Evolutionary conservation across 1,284 basidiomycete genomes (phyloP), one percentile per base, ranked within the genome.

Genomic region (Boletellus sp.): DNA sequence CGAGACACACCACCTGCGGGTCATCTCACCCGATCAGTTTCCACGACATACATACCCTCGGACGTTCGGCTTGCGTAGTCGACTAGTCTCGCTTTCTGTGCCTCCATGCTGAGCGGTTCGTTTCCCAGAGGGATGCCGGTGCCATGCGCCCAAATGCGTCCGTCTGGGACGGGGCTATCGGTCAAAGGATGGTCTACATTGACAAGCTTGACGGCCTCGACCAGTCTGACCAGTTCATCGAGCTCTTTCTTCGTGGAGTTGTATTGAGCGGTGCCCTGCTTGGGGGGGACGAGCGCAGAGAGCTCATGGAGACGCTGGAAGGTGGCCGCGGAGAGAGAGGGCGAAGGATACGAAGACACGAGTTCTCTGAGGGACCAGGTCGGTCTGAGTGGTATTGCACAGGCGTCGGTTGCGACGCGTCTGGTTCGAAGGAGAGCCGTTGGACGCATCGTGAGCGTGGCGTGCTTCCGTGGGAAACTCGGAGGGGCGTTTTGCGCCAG

Each of bases 331-430:
- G 80, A 72, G 42, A 90, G 69, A 2, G 69, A 70, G 8, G 86
- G 87, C 17, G 73, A 77, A 2, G 85, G 80, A 58, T 88, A 89
- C 6, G 87, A 88, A 8, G 83, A 81, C 4, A 90, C 64, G 4
- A 91, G 74, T 39, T 80, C 69, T 58, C 81, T 74, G 38, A 91
- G 80, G 40, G 87, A 91, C 87, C 87, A 91, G 1, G 82, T 82
- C 19, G 87, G 80, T 39, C 67, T 61, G 0, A 72, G 48, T 11
- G 87, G 87, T 45, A 89, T 78, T 14, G 79, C 82, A 48, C 69
- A 76, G 10, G 70, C 63, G 54, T 87, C 85, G 3, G 74, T 73
- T 21, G 68, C 61, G 2, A 60, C 44, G 13, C 21, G 46, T 48
- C 45, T 42, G 36, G 34, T 21, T 17, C 47, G 50, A 17, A 43